Percentiles rank a stretch among this genome's conserved stretches.
Evolutionary conservation across 441 rosid species (phyloP).

Genomic region (Euphorbia celastroides): DNA sequence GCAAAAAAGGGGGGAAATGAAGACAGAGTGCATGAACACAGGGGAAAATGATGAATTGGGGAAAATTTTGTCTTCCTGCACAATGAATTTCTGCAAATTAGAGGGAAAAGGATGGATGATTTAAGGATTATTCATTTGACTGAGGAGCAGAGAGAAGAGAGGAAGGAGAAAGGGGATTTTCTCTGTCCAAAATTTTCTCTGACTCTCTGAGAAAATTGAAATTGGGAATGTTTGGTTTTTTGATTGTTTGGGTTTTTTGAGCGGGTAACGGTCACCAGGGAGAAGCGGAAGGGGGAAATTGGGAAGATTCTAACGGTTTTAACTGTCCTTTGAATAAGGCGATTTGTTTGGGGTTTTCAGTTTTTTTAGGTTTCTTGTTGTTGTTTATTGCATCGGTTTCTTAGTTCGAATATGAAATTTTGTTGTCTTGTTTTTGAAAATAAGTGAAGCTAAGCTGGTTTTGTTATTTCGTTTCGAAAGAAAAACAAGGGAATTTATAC

Average conservation of each 20-base stretch:
- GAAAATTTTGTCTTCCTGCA: conserved; percentile 9
- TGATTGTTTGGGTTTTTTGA: not conserved
- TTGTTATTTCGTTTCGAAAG: too few species aligned
- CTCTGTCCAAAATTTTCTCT: conserved; percentile 6
- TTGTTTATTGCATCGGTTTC: not conserved
- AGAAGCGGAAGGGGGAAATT: conserved; percentile 17
- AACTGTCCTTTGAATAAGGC: conserved; percentile 17
- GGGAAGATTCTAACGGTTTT: not conserved
- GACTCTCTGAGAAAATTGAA: not conserved
- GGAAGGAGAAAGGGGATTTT: conserved; percentile 9
- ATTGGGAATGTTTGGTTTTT: not conserved
- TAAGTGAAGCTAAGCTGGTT: too few species aligned
- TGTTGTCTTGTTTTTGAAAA: too few species aligned
- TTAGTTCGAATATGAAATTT: too few species aligned
- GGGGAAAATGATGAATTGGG: not conserved
- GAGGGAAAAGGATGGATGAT: not conserved
- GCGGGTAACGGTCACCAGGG: conserved; percentile 9
- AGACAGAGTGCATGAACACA: conserved; percentile 23
- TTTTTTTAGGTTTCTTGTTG: not conserved
- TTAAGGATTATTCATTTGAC: not conserved
- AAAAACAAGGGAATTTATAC: too few species aligned
- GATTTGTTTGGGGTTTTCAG: conserved; percentile 11
- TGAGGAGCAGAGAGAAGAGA: conserved; percentile 20
- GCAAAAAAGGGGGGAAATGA: not conserved
- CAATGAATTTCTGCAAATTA: not conserved